Evolutionary conservation across 371 early-diverging fungal genomes (phyloP).

Genomic region (Mucor ambiguus): DNA sequence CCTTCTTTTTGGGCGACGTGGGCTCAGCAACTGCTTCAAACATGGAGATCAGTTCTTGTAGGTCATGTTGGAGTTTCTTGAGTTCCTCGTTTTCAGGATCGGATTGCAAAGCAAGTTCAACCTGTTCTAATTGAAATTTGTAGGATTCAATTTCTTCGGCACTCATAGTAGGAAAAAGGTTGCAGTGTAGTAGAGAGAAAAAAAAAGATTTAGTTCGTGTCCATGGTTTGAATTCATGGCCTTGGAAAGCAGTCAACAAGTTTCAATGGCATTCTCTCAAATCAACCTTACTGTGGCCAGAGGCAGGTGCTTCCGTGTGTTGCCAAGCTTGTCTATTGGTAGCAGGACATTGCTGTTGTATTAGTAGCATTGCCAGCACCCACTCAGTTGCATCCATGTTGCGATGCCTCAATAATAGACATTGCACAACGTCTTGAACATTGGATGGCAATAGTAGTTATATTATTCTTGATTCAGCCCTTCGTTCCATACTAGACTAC

Average conservation of each 20-base stretch:
- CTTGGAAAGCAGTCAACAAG: neutral
- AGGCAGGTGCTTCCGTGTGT: neutral
- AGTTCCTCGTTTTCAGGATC: slow-evolving; percentile 77
- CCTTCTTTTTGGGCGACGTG: slow-evolving; percentile 21
- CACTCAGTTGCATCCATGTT: no score
- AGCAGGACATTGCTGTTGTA: no score
- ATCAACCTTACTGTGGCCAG: no score
- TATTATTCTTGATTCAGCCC: no score
- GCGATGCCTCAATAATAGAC: no score
- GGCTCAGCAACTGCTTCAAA: slow-evolving; percentile 38
- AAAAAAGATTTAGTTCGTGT: neutral
- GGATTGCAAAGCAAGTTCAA: slow-evolving; percentile 67
- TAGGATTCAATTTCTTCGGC: slow-evolving; percentile 67
- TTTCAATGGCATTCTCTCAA: neutral
- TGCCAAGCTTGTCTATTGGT: neutral
- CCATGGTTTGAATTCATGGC: neutral
- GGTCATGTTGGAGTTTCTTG: slow-evolving; percentile 65
- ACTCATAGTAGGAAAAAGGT: slow-evolving; percentile 12
- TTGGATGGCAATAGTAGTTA: no score
- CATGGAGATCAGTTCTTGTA: slow-evolving; percentile 73
- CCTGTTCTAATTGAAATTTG: slow-evolving; percentile 73
- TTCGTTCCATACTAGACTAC: no score
- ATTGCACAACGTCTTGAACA: no score
- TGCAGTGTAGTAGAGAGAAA: neutral
- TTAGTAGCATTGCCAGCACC: no score